phyloP scores from a whole-genome alignment of 345 rosid genomes.

The Ceriops decandra region DNA sequence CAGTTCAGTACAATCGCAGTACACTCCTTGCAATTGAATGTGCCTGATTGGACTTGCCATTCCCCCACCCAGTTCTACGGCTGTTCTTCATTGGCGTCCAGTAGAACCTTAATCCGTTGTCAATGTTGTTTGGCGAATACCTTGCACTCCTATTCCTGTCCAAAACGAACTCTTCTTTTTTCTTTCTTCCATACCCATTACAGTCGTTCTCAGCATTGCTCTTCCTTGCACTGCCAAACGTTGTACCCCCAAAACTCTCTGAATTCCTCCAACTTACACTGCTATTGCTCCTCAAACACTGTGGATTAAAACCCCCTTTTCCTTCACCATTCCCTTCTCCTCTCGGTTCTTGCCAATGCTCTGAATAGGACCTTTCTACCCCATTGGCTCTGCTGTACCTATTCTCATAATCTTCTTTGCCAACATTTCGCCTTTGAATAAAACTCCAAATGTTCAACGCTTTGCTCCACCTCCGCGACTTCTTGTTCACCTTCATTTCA shows the following conservation, averaged over 20 bases:
- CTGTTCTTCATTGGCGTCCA: conserved; percentile 66
- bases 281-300: conserved; percentile 81
- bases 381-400: conserved; percentile 59
- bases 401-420: conserved; percentile 69
- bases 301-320: conserved; percentile 61
- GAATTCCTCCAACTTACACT: conserved; percentile 95
- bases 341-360: conserved; percentile 83
- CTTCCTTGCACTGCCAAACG: conserved; percentile 44
- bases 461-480: conserved; percentile 75
- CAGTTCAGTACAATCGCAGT: conserved; percentile 62
- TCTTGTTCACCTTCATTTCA: conserved; percentile 56
- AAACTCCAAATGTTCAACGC: conserved; percentile 85
- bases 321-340: conserved; percentile 56
- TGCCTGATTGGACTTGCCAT: conserved; percentile 51
- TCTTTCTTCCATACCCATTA: conserved; percentile 57
- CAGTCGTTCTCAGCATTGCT: conserved; percentile 53
- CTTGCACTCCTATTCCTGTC: conserved; percentile 85
- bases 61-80: conserved; percentile 55
- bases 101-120: conserved; percentile 82
- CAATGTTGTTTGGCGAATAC: conserved; percentile 67
- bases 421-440: conserved; percentile 57
- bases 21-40: conserved; percentile 71
- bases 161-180: conserved; percentile 54
- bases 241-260: conserved; percentile 33
- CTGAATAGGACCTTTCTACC: conserved; percentile 68